Evolutionary conservation across 345 rosid species (phyloP).

Genomic region (Dipteronia dyeriana): DNA sequence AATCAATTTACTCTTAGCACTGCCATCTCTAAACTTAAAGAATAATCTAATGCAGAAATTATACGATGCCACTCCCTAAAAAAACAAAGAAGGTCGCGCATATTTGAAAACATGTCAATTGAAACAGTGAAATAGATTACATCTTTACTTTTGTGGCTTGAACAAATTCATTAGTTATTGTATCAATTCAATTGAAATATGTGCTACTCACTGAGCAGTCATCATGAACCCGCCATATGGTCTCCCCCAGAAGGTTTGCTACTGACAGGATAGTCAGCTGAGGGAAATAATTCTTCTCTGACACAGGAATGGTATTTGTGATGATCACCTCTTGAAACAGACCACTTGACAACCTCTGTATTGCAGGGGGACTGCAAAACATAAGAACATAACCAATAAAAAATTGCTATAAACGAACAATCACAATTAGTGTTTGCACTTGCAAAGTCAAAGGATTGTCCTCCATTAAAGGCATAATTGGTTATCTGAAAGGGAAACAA

Average conservation of each 20-base stretch:
- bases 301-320: conserved; percentile 90
- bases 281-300: conserved; percentile 82
- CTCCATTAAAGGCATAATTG: background rate
- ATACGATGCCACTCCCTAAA: background rate
- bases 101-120: background rate
- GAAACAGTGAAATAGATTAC: too few species aligned
- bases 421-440: conserved; percentile 11
- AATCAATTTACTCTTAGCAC: conserved; percentile 33
- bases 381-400: conserved; percentile 3
- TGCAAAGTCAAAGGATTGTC: background rate
- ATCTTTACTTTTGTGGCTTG: conserved; percentile 2
- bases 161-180: conserved; percentile 15
- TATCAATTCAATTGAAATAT: conserved; percentile 27
- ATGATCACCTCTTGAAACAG: conserved; percentile 95
- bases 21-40: conserved; percentile 7
- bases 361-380: conserved; percentile 84
- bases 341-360: conserved; percentile 88
- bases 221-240: conserved; percentile 98
- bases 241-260: conserved; percentile 95
- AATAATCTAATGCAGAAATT: background rate
- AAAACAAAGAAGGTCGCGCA: background rate
- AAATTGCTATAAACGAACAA: background rate
- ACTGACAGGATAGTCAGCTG: conserved; percentile 92
- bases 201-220: conserved; percentile 83
- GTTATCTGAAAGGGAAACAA: background rate